Evolutionary conservation across 2,329 filamentous ascomycete species (phyloP), one percentile per base, ranked within the genome.

Genomic region (Colletotrichum sp.): DNA sequence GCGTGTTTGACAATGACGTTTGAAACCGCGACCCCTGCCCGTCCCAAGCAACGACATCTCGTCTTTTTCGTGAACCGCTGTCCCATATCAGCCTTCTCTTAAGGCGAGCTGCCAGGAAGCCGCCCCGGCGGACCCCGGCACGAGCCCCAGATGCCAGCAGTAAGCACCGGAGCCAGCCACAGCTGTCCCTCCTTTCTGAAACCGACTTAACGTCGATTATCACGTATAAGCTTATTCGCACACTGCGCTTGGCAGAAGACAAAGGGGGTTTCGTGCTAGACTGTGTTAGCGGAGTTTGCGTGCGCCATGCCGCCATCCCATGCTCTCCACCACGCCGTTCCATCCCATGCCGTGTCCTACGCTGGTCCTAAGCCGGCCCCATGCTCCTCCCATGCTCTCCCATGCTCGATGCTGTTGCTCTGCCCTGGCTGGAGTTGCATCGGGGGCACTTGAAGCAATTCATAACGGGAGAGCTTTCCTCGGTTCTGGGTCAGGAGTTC

Each of bases 1-100:
- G 73, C 38, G 75, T 69, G 75, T 77, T 77, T 77, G 72, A 76
- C 63, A 70, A 72, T 72, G 64, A 69, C 69, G 75, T 71, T 76
- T 77, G 75, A 77, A 77, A 77, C 75, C 63, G 48, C 57, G 26
- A 76, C 73, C 75, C 72, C 68, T 55, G 63, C 55, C 64, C 57
- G 21, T 43, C 60, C 52, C 66, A 71, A 76, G 67, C 74, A 28
- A 55, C 71, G 43, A 21, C 74, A 75, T 75, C 60, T 71, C 71
- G 55, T 61, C 67, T 63, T 75, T 67, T 65, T 43, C 72, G 61
- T 57, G 66, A 74, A 67, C 63, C 75, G 63, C 67, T 65, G 58
- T 32, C 66, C 75, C 63, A 74, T 71, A 75, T 67, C 63, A 64
- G 63, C 67, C n/a, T 28, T 61, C 57, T 73, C 55, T 36, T 71